phyloP scores from a whole-genome alignment of 176 grass and related monocot species.

The Zoysia pacifica region DNA sequence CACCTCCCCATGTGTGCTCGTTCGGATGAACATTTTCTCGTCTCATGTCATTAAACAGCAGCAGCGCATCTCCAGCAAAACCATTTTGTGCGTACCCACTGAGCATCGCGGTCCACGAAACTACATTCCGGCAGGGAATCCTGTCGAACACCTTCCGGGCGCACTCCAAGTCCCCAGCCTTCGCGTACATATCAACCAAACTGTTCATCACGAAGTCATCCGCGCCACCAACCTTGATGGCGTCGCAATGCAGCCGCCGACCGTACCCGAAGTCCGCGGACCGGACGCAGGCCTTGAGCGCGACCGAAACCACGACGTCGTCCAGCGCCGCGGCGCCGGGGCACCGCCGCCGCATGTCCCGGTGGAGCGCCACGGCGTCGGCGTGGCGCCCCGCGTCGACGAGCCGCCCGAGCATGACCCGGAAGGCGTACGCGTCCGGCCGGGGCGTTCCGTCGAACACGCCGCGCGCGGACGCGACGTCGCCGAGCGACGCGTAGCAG shows the following conservation, averaged over 20 bases:
- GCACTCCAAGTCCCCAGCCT: constrained; percentile 48
- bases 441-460: constrained; percentile 52
- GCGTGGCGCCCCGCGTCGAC: constrained; percentile 32
- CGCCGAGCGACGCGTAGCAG: constrained; percentile 53
- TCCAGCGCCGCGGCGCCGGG: constrained; percentile 29
- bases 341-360: constrained; percentile 32
- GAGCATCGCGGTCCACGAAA: constrained; percentile 66
- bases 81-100: constrained; percentile 56
- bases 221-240: constrained; percentile 41
- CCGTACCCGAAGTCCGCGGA: constrained; percentile 52
- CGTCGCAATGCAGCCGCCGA: constrained; percentile 43
- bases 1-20: constrained; percentile 46
- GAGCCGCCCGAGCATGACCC: constrained; percentile 46
- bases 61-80: constrained; percentile 31
- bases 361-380: constrained; percentile 39
- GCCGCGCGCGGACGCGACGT: constrained; percentile 50
- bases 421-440: constrained; percentile 58
- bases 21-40: constrained; percentile 3
- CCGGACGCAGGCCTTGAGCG: constrained; percentile 57
- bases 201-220: constrained; percentile 61
- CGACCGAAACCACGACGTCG: constrained; percentile 55
- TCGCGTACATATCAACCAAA: constrained; percentile 59
- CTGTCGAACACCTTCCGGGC: constrained; percentile 46
- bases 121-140: constrained; percentile 46
- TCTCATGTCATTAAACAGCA: constrained; percentile 61